These are phyloP conservation scores for Neophaeococcomyces aloes DNA, from an alignment of 2,329 filamentous ascomycete species.

Conservation along the genomic window DNA sequence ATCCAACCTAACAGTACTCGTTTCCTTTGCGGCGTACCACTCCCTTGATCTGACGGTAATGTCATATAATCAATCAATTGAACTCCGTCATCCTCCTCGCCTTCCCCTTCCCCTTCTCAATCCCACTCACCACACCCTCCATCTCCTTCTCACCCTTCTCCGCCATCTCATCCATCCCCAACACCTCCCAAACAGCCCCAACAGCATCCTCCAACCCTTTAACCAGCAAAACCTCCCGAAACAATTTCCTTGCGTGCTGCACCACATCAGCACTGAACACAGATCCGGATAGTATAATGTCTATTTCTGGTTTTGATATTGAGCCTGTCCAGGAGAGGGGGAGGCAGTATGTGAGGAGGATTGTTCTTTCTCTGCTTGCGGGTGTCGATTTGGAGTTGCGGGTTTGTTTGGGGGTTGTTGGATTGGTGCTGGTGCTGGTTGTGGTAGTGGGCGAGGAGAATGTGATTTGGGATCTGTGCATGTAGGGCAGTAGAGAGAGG, in stretches of 20 bases:
- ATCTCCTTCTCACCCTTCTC: slow-evolving; percentile 7
- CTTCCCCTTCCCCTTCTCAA: slow-evolving; percentile 7
- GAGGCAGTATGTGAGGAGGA: slow-evolving; percentile 18
- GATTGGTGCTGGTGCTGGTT: no score
- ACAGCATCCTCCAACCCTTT: slow-evolving; percentile 15
- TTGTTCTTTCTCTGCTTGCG: no score
- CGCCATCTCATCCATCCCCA: slow-evolving; percentile 10
- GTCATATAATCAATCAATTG: neutral
- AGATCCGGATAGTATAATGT: slow-evolving; percentile 13
- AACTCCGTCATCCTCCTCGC: slow-evolving; percentile 5
- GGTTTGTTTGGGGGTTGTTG: no score
- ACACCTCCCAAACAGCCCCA: slow-evolving; percentile 13
- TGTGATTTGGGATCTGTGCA: slow-evolving; percentile 10
- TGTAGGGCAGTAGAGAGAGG: slow-evolving; percentile 12
- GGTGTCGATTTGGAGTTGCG: no score
- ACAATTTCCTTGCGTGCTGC: slow-evolving; percentile 12
- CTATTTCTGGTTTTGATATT: slow-evolving; percentile 8
- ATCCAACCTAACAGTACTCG: no score
- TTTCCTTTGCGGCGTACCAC: no score
- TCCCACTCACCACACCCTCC: neutral
- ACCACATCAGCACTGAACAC: slow-evolving; percentile 9
- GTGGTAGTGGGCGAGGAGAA: slow-evolving; percentile 2
- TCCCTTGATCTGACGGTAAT: no score
- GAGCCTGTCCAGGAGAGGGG: slow-evolving; percentile 18
- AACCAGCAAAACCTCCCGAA: slow-evolving; percentile 11